These are phyloP conservation scores for Dothideomycetidae sp. DNA, from an alignment of 2,329 filamentous ascomycete genomes.

Conservation along the genomic window DNA sequence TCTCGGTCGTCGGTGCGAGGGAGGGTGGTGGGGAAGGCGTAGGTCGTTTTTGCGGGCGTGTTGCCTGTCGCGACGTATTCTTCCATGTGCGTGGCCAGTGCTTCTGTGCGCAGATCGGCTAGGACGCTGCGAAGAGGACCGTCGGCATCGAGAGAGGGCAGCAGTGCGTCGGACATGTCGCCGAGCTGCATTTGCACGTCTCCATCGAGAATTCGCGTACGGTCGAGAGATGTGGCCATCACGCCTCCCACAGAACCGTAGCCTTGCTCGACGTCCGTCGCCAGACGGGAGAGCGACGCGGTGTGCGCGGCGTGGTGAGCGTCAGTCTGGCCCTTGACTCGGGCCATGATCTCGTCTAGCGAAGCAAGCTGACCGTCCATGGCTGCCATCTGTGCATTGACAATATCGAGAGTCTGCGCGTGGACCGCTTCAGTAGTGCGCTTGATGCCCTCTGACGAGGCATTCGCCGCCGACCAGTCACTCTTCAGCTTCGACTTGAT, in stretches of 20 bases:
- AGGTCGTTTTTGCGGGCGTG: slow-evolving; percentile 68
- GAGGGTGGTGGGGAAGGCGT: slow-evolving; percentile 64
- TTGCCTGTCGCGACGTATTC: slow-evolving; percentile 78
- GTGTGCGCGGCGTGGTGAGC: slow-evolving; percentile 58
- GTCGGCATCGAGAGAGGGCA: slow-evolving; percentile 44
- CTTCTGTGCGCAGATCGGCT: slow-evolving; percentile 52
- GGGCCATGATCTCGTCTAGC: slow-evolving; percentile 77
- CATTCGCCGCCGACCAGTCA: slow-evolving; percentile 69
- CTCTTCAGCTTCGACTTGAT: slow-evolving; percentile 72
- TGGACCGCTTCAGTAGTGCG: slow-evolving; percentile 75
- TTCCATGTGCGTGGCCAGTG: slow-evolving; percentile 49
- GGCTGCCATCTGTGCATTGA: slow-evolving; percentile 76
- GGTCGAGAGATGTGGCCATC: slow-evolving; percentile 52
- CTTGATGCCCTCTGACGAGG: slow-evolving; percentile 72
- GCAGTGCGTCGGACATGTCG: slow-evolving; percentile 40
- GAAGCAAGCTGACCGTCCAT: slow-evolving; percentile 80
- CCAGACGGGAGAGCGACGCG: slow-evolving; percentile 50
- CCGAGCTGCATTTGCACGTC: slow-evolving; percentile 41
- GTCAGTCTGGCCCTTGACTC: slow-evolving; percentile 67
- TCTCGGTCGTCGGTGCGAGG: slow-evolving; percentile 59
- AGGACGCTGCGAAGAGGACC: slow-evolving; percentile 54
- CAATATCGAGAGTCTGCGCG: slow-evolving; percentile 75
- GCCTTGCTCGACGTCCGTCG: slow-evolving; percentile 55
- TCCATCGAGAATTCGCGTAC: slow-evolving; percentile 53
- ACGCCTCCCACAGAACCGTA: slow-evolving; percentile 58